Conservation (phyloP, 2,329 filamentous ascomycete genomes). For the Cryphonectria parasitica region DNA sequence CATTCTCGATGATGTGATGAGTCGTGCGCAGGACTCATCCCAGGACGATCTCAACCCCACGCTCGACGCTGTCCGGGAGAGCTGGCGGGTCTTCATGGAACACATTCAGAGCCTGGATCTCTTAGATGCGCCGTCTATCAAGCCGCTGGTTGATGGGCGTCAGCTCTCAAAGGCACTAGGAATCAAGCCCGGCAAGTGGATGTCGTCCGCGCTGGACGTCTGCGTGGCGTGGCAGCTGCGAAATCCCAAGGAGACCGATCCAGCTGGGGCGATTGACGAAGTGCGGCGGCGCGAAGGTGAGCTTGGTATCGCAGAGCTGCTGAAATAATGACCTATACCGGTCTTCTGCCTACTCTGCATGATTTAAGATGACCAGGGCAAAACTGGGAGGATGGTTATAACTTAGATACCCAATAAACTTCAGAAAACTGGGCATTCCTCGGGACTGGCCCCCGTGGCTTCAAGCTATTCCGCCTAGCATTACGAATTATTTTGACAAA, state of each 20-base stretch:
- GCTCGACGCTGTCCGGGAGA: constrained; percentile 49
- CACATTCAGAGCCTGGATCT: constrained; percentile 59
- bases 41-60: constrained; percentile 38
- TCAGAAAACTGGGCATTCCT: background rate
- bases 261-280: constrained; percentile 61
- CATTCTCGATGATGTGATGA: constrained; percentile 65
- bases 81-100: constrained; percentile 61
- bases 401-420: constrained; percentile 15
- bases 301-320: constrained; percentile 46
- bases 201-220: constrained; percentile 76
- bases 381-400: background rate
- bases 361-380: too few species aligned
- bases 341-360: background rate
- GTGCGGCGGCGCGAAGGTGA: constrained; percentile 56
- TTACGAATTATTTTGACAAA: background rate
- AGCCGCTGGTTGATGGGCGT: constrained; percentile 74
- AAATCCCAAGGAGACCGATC: constrained; percentile 69
- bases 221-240: constrained; percentile 88
- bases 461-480: background rate
- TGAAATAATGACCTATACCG: background rate
- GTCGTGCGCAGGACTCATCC: constrained; percentile 33
- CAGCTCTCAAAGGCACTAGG: constrained; percentile 70
- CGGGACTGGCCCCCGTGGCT: background rate
- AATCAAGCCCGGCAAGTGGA: constrained; percentile 80
- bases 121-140: constrained; percentile 61